A percentile compares a stretch with the other conserved stretches of the same genome.
These are phyloP conservation scores for Carpinus viminea DNA, from an alignment of 306 rosid genomes.

Conservation along the genomic window DNA sequence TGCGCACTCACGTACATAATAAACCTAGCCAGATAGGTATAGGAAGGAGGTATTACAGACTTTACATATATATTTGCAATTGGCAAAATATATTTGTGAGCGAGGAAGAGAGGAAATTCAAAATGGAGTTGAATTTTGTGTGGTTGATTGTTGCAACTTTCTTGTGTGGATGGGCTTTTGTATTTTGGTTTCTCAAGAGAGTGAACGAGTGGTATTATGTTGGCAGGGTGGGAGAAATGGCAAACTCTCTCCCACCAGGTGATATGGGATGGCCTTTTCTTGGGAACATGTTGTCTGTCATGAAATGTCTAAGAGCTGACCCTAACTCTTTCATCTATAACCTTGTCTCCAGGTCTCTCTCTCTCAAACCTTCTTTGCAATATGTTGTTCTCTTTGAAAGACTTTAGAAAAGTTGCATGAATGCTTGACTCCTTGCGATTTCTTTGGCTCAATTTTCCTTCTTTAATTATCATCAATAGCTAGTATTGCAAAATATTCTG, in stretches of 20 bases:
- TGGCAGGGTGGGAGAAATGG: neutral
- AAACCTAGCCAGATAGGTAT: too few species aligned
- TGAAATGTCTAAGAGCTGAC: conserved; percentile 17
- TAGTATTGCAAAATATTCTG: too few species aligned
- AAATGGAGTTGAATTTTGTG: neutral
- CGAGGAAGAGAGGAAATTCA: neutral
- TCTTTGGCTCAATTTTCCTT: too few species aligned
- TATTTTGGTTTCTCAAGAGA: conserved; percentile 25
- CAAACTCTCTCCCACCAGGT: conserved; percentile 29
- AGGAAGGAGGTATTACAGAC: too few species aligned
- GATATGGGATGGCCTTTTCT: conserved; percentile 40
- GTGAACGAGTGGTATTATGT: conserved; percentile 26
- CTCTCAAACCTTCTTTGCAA: too few species aligned
- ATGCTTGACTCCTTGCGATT: too few species aligned
- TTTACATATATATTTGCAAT: too few species aligned
- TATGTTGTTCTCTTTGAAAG: too few species aligned
- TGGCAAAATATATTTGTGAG: neutral
- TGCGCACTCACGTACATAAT: too few species aligned
- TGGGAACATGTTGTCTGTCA: conserved; percentile 15
- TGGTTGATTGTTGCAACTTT: neutral
- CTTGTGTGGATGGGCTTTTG: neutral
- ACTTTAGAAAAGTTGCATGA: too few species aligned
- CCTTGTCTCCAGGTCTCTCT: conserved; percentile 20
- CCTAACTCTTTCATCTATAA: conserved; percentile 16
- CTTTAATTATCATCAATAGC: too few species aligned